A percentile compares a stretch with the other conserved stretches of the same genome.
Evolutionary conservation across 768 basidiomycete genomes (phyloP).

Genomic region (Tremella yokohamensis): DNA sequence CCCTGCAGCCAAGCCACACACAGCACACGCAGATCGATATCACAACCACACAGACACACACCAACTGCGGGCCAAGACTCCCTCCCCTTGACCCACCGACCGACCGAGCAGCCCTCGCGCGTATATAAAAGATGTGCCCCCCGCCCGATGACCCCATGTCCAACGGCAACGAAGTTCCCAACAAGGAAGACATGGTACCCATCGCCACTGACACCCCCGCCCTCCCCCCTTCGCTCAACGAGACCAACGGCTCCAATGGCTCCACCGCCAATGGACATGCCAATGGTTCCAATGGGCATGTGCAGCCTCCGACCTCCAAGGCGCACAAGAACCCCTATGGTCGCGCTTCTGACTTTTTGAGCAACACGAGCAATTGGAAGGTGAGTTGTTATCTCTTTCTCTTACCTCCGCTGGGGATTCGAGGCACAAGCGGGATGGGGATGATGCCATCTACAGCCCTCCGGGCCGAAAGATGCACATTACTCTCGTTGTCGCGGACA

Average conservation of each 20-base stretch:
- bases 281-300: slow-evolving; percentile 34
- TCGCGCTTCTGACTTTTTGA: slow-evolving; percentile 85
- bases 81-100: too few species aligned
- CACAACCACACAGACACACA: too few species aligned
- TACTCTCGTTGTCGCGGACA: too few species aligned
- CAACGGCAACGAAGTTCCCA: slow-evolving; percentile 13
- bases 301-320: slow-evolving; percentile 39
- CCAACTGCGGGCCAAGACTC: too few species aligned
- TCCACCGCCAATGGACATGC: slow-evolving; percentile 14
- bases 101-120: too few species aligned
- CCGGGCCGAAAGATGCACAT: background rate
- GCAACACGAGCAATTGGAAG: slow-evolving; percentile 59
- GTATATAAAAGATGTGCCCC: slow-evolving; percentile 34
- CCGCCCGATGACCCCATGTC: slow-evolving; percentile 26
- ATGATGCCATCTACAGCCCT: background rate
- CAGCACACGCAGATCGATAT: too few species aligned
- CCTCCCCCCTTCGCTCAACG: slow-evolving; percentile 18
- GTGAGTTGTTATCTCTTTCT: slow-evolving; percentile 21
- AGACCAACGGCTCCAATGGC: slow-evolving; percentile 9
- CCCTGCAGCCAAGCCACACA: too few species aligned
- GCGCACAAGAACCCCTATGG: slow-evolving; percentile 70
- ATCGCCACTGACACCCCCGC: slow-evolving; percentile 56
- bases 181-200: slow-evolving; percentile 64
- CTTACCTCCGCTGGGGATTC: background rate
- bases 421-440: background rate